Conservation (phyloP, 768 basidiomycete species). For the Leccinum obscurum region DNA sequence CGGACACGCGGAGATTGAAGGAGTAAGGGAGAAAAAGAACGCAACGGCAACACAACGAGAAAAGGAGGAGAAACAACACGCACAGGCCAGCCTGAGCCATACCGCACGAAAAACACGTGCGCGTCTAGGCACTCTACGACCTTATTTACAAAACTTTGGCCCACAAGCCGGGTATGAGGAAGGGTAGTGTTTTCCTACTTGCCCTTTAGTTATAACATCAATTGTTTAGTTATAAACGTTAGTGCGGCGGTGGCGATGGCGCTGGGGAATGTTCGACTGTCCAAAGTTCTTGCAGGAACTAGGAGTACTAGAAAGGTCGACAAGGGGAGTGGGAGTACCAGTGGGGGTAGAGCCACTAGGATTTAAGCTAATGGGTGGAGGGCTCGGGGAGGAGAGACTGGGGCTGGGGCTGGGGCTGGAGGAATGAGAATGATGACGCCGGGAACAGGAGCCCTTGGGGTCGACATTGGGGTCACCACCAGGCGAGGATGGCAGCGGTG, state of each 20-base stretch:
- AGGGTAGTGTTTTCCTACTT: neutral
- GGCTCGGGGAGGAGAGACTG: neutral
- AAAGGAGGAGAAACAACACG: neutral
- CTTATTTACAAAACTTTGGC: neutral
- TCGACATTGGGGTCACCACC: neutral
- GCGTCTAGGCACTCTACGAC: neutral
- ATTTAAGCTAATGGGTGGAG: neutral
- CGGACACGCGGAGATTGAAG: neutral
- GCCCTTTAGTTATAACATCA: neutral
- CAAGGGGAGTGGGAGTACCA: neutral
- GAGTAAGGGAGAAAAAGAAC: neutral
- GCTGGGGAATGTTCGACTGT: neutral
- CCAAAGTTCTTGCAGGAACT: neutral
- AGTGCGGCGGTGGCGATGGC: slow-evolving; percentile 8
- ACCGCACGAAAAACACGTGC: neutral
- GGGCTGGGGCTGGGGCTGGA: neutral
- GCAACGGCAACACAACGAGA: neutral
- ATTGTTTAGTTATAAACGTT: neutral
- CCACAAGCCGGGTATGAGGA: neutral
- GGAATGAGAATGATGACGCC: neutral
- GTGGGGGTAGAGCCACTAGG: neutral
- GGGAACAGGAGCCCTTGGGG: no score
- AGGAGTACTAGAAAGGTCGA: neutral
- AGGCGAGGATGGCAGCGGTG: neutral
- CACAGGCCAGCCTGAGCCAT: neutral